These are phyloP conservation scores for Zoysia pacifica DNA, from an alignment of 176 grass and related monocot genomes.

Conservation along the genomic window DNA sequence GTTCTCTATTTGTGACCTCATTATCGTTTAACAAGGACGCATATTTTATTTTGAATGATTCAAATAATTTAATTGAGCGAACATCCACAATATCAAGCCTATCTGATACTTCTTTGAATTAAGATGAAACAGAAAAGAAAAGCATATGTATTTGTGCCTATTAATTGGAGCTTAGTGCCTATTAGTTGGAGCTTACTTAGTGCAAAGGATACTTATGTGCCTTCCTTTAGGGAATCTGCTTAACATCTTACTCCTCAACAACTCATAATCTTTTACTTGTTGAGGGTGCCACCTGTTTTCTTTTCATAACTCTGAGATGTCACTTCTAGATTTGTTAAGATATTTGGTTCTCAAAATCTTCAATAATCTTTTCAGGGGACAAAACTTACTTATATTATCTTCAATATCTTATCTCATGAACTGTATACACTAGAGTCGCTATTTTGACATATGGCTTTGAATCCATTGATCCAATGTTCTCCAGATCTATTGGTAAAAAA, in stretches of 20 bases:
- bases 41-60: conserved; percentile 16
- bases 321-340: conserved; percentile 24
- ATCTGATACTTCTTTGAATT: neutral
- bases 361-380: neutral
- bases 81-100: neutral
- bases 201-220: conserved; percentile 9
- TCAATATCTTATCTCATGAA: neutral
- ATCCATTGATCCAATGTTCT: neutral
- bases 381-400: neutral
- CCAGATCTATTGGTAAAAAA: conserved; percentile 3
- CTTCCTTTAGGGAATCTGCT: neutral
- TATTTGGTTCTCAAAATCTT: neutral
- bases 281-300: neutral
- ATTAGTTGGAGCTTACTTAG: conserved; percentile 9
- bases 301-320: neutral
- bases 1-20: neutral
- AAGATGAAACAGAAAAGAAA: neutral
- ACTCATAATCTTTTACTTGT: neutral
- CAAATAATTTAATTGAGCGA: neutral
- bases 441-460: conserved; percentile 15
- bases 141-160: neutral
- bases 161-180: neutral
- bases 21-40: neutral
- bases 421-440: neutral
- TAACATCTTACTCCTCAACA: neutral